A percentile compares a stretch with the other conserved stretches of the same genome.
Conservation (phyloP, 2,329 filamentous ascomycete species). For the Gnomoniopsis sp. region DNA sequence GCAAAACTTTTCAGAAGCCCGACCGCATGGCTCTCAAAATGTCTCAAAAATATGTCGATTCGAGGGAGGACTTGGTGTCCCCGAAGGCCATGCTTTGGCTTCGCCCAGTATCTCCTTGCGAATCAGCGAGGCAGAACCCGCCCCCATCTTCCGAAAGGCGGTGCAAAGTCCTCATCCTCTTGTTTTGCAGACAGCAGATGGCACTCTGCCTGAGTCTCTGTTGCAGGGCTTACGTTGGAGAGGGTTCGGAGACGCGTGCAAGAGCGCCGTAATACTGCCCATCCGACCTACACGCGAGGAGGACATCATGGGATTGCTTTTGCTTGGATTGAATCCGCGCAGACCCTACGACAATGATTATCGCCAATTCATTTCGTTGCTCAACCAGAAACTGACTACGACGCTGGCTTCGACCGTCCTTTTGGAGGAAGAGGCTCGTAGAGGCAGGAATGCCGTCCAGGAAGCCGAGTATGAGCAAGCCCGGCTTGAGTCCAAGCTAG, state of each 20-base stretch:
- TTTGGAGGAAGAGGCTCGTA: constrained; percentile 66
- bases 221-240: constrained; percentile 58
- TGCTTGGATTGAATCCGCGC: constrained; percentile 68
- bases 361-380: constrained; percentile 58
- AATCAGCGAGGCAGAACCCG: constrained; percentile 34
- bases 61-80: constrained; percentile 44
- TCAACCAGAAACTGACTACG: constrained; percentile 58
- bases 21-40: constrained; percentile 17
- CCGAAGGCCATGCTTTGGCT: constrained; percentile 38
- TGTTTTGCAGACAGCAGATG: constrained; percentile 40
- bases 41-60: constrained; percentile 36
- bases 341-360: constrained; percentile 73
- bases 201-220: constrained; percentile 54
- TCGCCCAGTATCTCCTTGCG: constrained; percentile 35
- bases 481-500: constrained; percentile 63
- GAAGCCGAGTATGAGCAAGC: constrained; percentile 66
- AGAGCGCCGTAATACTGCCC: constrained; percentile 65
- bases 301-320: constrained; percentile 62
- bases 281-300: constrained; percentile 66
- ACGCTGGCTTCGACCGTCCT: constrained; percentile 68
- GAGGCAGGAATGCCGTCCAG: constrained; percentile 53
- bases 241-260: constrained; percentile 62
- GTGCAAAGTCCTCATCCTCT: constrained; percentile 35
- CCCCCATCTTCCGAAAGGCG: constrained; percentile 37
- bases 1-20: neutral